Conservation (phyloP, 2,329 filamentous ascomycete species). For the Fusarium liriodendri region DNA sequence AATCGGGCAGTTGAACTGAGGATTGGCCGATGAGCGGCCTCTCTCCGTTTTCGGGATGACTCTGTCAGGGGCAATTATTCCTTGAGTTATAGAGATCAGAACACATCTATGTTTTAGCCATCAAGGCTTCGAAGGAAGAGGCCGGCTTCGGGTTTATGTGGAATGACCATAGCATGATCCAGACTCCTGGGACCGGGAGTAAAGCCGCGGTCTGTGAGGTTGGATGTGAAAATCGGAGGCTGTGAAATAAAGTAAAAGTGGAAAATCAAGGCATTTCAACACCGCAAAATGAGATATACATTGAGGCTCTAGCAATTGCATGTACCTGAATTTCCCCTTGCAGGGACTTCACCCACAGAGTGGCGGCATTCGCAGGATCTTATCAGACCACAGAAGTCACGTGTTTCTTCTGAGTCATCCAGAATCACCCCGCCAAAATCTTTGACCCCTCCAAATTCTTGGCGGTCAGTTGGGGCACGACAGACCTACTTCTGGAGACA, state of each 20-base stretch:
- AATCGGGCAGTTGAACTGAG: not conserved
- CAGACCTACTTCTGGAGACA: slow-evolving; percentile 29
- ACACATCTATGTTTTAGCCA: not conserved
- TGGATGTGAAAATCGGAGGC: not conserved
- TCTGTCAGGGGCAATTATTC: not conserved
- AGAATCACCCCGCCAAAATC: slow-evolving; percentile 41
- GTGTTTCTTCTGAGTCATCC: slow-evolving; percentile 40
- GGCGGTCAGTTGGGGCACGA: slow-evolving; percentile 29
- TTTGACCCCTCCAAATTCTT: slow-evolving; percentile 41
- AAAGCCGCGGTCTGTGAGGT: not conserved
- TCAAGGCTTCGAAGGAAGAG: not conserved
- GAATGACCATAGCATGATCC: slow-evolving; percentile 31
- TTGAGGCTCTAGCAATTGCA: not conserved
- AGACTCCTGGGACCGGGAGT: not conserved
- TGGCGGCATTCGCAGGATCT: slow-evolving; percentile 17
- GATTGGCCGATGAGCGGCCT: slow-evolving; percentile 4
- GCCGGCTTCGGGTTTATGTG: slow-evolving; percentile 37
- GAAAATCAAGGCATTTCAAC: not conserved
- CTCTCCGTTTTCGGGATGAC: slow-evolving; percentile 14
- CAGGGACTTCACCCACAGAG: not conserved
- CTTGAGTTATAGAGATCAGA: not conserved
- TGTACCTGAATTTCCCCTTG: slow-evolving; percentile 5
- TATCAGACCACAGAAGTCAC: slow-evolving; percentile 20
- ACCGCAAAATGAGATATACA: slow-evolving; percentile 2
- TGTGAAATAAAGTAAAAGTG: slow-evolving; percentile 2